phyloP scores from a whole-genome alignment of 805 yeast species.

The Maudiozyma saulgeensis region DNA sequence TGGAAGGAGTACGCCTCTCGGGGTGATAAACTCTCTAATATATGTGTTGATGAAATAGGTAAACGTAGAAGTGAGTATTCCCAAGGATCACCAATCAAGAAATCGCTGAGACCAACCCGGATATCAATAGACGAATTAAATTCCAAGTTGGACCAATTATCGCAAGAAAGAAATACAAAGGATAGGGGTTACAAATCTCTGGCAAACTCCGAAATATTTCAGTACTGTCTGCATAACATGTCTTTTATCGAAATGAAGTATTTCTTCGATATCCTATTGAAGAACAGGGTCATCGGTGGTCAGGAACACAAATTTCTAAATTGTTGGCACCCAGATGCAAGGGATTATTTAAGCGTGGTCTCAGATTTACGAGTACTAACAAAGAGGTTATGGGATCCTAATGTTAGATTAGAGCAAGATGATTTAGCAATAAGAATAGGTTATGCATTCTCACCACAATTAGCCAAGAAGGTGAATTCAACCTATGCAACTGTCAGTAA shows the following conservation, averaged over 20 bases:
- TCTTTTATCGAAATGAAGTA: constrained; percentile 56
- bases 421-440: constrained; percentile 31
- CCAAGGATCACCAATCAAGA: constrained; percentile 21
- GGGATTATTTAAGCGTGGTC: constrained; percentile 52
- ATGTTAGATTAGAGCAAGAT: constrained; percentile 32
- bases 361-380: constrained; percentile 54
- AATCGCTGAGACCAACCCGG: neutral
- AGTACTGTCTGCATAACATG: constrained; percentile 43
- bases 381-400: constrained; percentile 44
- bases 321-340: constrained; percentile 75
- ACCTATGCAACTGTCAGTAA: constrained; percentile 44
- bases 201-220: constrained; percentile 32
- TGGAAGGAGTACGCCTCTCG: constrained; percentile 38
- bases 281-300: constrained; percentile 48
- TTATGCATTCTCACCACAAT: constrained; percentile 60
- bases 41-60: constrained; percentile 40
- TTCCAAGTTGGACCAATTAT: constrained; percentile 35
- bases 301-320: constrained; percentile 49
- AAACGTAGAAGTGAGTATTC: constrained; percentile 36
- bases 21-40: constrained; percentile 36
- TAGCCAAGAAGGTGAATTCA: constrained; percentile 47
- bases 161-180: constrained; percentile 19
- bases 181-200: constrained; percentile 15
- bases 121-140: constrained; percentile 44
- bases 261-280: constrained; percentile 58